Base-by-base conservation (phyloP, 2,329 filamentous ascomycete species). In the Peltaster fructicola region DNA sequence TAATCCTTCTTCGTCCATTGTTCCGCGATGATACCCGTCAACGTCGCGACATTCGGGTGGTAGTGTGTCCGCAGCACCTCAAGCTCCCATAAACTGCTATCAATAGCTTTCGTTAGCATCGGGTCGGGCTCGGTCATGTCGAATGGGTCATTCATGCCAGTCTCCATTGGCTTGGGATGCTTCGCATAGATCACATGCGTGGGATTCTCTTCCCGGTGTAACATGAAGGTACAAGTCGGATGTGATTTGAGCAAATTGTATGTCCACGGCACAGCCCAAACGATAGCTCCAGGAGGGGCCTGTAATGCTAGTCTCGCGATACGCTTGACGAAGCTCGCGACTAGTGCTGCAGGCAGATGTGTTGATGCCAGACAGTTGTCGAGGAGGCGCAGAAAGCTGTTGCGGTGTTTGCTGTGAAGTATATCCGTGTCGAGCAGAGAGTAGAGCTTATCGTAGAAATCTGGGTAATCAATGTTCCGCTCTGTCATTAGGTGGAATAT, bases 1-100 rank as follows among this genome's bases (percentile, higher is more conserved):
- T 95, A 98, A 3, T 75, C 66, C 38, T 82, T 73, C 56, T 98
- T 98, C 3, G 88, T 98, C 50, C 95, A 98, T 49, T 95, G 88
- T 53, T 95, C 82, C 3, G 79, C 79, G 29, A 98, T 71, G 35
- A 98, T 92, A 52, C 82, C 88, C 21, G 82, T 76, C 38, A 98
- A 71, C 3, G 84, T 88, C 1, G 85, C 84, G 13, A 98, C 81
- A 40, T 95, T 98, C 8, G 90, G 88, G 47, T 98, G 88, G 51
- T 91, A 95, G 51, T 98, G 90, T 1, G 72, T 74, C 50, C 90
- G 81, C 29, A 95, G 58, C 30, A 81, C 82, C 31, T 90, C 77
- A 25, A 98, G 64, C 50, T 98, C 88, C 90, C 88, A 98, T 6
- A 98, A 56, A 48, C 76, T 82, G 51, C 81, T 92, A 30, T 95